Percentiles rank a stretch among this genome's conserved stretches.
Evolutionary conservation across 768 basidiomycete species (phyloP).

Genomic region (Boletus rubroflammeus): DNA sequence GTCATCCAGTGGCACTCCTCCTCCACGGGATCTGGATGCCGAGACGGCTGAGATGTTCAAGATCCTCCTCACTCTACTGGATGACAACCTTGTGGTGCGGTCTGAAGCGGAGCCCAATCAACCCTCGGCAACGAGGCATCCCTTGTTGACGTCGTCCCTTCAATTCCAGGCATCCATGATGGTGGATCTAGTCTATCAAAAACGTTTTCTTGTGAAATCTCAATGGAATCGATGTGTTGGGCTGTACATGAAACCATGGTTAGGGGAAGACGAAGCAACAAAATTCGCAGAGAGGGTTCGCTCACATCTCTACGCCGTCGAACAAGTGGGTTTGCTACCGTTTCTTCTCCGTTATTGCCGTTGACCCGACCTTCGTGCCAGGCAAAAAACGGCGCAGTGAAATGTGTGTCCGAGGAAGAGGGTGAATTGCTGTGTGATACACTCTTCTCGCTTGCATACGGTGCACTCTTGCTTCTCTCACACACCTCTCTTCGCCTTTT

Average conservation of each 20-base stretch:
- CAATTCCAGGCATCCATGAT: slow-evolving; percentile 72
- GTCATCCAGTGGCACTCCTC: slow-evolving; percentile 65
- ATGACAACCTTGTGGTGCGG: slow-evolving; percentile 39
- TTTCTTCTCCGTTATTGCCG: neutral
- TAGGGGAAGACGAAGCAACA: slow-evolving; percentile 45
- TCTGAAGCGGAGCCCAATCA: slow-evolving; percentile 46
- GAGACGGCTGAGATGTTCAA: slow-evolving; percentile 57
- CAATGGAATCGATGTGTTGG: slow-evolving; percentile 72
- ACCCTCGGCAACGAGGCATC: slow-evolving; percentile 50
- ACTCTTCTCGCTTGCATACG: slow-evolving; percentile 93
- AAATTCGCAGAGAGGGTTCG: slow-evolving; percentile 63
- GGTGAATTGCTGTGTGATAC: slow-evolving; percentile 90
- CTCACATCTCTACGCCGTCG: slow-evolving; percentile 71
- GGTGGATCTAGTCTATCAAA: slow-evolving; percentile 67
- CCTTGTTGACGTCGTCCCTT: slow-evolving; percentile 57
- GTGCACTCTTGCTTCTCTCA: slow-evolving; percentile 88
- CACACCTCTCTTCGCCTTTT: slow-evolving; percentile 88
- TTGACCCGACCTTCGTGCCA: slow-evolving; percentile 27
- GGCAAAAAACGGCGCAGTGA: slow-evolving; percentile 53
- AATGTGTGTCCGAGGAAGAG: slow-evolving; percentile 53
- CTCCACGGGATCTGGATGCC: slow-evolving; percentile 64
- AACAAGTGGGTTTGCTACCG: slow-evolving; percentile 46
- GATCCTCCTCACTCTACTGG: slow-evolving; percentile 59
- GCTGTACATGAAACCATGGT: slow-evolving; percentile 68
- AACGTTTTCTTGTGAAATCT: slow-evolving; percentile 50